Percentiles rank a stretch among this genome's conserved stretches.
Conservation (phyloP, 257 asterid species). For the Gentiana dahurica region DNA sequence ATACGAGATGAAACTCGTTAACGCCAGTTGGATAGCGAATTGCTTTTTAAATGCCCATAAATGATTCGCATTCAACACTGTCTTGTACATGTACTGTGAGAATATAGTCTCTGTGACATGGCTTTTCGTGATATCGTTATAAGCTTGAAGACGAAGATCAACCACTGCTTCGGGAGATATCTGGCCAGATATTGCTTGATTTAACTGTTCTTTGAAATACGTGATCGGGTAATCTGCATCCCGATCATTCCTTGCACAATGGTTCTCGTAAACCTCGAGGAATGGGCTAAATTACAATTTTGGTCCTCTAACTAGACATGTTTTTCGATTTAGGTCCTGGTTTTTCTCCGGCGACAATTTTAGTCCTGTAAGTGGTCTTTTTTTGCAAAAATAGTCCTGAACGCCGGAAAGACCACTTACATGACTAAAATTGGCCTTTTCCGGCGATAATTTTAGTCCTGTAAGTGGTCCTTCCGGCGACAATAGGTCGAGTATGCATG, state of each 20-base stretch:
- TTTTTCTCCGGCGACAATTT: too few relatives aligned
- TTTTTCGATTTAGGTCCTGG: too few relatives aligned
- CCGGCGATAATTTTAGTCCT: too few relatives aligned
- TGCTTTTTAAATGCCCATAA: slow-evolving; percentile 97
- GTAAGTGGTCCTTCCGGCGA: too few relatives aligned
- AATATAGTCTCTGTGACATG: slow-evolving; percentile 83
- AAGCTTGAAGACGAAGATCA: slow-evolving; percentile 94
- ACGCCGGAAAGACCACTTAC: too few relatives aligned
- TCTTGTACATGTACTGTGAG: slow-evolving; percentile 97
- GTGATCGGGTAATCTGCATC: slow-evolving; percentile 93
- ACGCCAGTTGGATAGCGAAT: slow-evolving; percentile 91
- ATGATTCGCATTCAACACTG: slow-evolving; percentile 78
- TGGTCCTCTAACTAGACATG: too few relatives aligned
- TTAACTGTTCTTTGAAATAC: slow-evolving; percentile 84
- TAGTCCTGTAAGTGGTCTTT: too few relatives aligned
- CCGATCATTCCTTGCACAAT: slow-evolving; percentile 89
- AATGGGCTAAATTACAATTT: too few relatives aligned
- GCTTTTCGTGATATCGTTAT: slow-evolving; percentile 69
- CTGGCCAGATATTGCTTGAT: slow-evolving; percentile 95
- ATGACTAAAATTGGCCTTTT: too few relatives aligned
- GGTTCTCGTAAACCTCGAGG: slow-evolving; percentile 97
- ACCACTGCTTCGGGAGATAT: slow-evolving; percentile 92
- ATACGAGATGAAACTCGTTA: slow-evolving; percentile 89
- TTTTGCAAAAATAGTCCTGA: too few relatives aligned
- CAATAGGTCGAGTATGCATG: too few relatives aligned